Evolutionary conservation across 2,329 filamentous ascomycete genomes (phyloP).

Genomic region (Cladosporium sp.): DNA sequence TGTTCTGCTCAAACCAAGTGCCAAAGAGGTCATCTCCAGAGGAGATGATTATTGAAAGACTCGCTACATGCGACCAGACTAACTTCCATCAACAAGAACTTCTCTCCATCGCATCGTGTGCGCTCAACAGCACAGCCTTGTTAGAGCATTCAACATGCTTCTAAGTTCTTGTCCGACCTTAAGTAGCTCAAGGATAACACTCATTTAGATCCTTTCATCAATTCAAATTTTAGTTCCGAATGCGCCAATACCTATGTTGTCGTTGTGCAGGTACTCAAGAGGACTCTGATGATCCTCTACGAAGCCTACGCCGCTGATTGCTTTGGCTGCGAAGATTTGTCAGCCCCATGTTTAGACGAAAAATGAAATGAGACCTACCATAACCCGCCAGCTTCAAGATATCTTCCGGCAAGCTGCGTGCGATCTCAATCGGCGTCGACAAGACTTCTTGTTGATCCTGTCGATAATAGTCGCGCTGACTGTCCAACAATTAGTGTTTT

Average conservation of each 20-base stretch:
- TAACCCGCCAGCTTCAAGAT: not conserved
- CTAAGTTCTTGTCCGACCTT: not conserved
- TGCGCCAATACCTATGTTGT: not conserved
- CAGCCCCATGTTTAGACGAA: not conserved
- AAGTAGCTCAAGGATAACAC: not conserved
- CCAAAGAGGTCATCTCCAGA: constrained; percentile 44
- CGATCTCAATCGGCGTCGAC: not conserved
- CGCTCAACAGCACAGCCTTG: not conserved
- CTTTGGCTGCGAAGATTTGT: not conserved
- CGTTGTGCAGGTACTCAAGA: not conserved
- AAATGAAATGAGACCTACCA: not conserved
- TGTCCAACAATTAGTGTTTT: not conserved
- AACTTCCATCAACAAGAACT: not conserved
- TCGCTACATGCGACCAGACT: not conserved
- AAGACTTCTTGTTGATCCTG: not conserved
- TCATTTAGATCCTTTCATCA: not conserved
- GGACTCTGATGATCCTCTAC: not conserved
- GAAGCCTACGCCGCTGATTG: not conserved
- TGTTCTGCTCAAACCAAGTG: constrained; percentile 41
- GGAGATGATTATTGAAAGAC: constrained; percentile 40
- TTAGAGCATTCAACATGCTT: not conserved
- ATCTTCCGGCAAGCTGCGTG: not conserved
- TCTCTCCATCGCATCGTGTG: not conserved
- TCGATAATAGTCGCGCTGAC: not conserved
- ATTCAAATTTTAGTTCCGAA: not conserved